Evolutionary conservation across 495 filamentous ascomycete species (phyloP), one percentile per base, ranked within the genome.

Genomic region (Mytilinidion resinicola): DNA sequence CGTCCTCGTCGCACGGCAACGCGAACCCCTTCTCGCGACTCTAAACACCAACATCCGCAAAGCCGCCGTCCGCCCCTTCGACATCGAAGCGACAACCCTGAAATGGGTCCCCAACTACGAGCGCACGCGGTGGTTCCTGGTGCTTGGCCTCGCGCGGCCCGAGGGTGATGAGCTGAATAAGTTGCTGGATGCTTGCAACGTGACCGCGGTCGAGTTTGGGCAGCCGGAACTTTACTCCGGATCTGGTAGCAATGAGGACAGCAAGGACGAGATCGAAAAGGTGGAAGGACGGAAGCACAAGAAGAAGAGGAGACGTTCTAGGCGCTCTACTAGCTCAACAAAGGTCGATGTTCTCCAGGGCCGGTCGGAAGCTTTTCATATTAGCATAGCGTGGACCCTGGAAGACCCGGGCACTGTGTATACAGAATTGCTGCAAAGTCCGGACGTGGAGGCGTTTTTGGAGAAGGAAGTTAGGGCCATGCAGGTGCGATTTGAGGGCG

Each of bases 81-180:
- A 70, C 5, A 70, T 83, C 15, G 59, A 51, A 3, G 71, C 78
- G 4, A 70, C 73, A 15, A 59, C 60, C 5, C 57, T 88, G 36
- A 76, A 82, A 61, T 91, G 88, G 84, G 85, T 87, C 10, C 71
- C 84, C 2, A 91, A 91, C 63, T 76, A 78, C 34, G 88, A 92
- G 65, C 79, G 80, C 14, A 89, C 81, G 19, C 80, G 93, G 14
- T 95, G 91, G 78, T 98, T 98, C 67, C 78, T 96, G 3, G 90
- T 96, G 5, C 67, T 96, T 34, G 74, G 82, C 33, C 74, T 87
- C 19, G 57, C 66, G 42, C 76, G 65, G 56, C 73, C 78, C 3
- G 50, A 61, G 7, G 72, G 79, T 12, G 75, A 85, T 47, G 75
- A 80, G 62, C 71, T 97, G 37, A 82, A 84, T 21, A 64, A 70